These are phyloP conservation scores for Strigomonas culicis DNA, from an alignment of 208 protist genomes.

Conservation along the genomic window DNA sequence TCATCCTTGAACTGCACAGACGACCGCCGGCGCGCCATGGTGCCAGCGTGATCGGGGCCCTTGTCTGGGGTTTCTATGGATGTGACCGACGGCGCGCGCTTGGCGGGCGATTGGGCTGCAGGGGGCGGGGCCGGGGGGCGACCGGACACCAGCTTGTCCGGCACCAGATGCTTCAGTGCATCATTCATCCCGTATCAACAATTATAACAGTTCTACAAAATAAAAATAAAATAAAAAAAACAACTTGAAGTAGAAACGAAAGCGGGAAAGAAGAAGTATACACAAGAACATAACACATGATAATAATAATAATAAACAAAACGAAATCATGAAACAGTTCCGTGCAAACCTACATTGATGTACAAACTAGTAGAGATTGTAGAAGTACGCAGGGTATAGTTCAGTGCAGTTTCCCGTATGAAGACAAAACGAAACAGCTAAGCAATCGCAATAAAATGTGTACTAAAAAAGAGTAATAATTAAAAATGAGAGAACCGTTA, in stretches of 20 bases:
- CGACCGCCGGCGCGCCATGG: background rate
- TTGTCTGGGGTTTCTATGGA: background rate
- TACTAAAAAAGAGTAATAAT: background rate
- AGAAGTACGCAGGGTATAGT: too few relatives aligned
- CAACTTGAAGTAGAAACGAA: slow-evolving; percentile 7
- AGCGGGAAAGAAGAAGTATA: background rate
- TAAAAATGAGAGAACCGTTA: background rate
- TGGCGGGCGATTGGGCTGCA: background rate
- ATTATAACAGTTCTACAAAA: background rate
- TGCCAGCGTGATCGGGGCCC: too few relatives aligned
- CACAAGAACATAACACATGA: background rate
- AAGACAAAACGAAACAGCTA: too few relatives aligned
- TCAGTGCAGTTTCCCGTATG: too few relatives aligned
- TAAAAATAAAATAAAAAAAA: slow-evolving; percentile 1
- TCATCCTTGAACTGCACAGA: slow-evolving; percentile 26
- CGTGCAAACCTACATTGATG: too few relatives aligned
- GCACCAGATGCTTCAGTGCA: background rate
- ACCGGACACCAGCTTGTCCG: background rate
- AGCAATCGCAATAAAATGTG: too few relatives aligned
- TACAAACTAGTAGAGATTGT: too few relatives aligned
- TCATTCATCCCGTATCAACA: background rate
- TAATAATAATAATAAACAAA: too few relatives aligned
- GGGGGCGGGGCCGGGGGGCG: background rate
- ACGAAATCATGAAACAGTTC: too few relatives aligned
- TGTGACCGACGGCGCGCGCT: background rate